Base-by-base conservation (phyloP, 768 basidiomycete species). In the Mycena rosella region DNA sequence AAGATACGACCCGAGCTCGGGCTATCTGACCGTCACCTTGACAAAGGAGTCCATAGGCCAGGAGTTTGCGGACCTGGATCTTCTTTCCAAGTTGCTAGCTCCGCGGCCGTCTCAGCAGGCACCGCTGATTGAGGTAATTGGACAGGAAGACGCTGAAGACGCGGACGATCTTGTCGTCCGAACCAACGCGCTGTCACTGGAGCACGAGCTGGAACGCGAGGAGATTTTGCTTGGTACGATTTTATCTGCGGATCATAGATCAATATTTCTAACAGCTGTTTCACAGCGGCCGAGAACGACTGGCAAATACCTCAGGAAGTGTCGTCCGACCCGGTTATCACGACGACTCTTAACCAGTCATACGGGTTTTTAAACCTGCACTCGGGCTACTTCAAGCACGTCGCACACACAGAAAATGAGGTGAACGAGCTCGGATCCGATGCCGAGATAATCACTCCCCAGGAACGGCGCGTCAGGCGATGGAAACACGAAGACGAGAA, bases 281-380 rank as follows among this genome's bases (percentile, higher is more conserved):
- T 30, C 51, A 51, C 78, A 96, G 94, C 93, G 26, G 89, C 88
- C 44, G 82, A 88, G 72, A 90, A 93, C 70, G 91, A 92, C 73
- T 96, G 94, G 94, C 89, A 89, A 71, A 68, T 94, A 38, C 88
- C 89, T 13, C 94, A 95, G 77, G 76, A 84, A 24, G 72, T 90
- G 18, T 83, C 89, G 27, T 81, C 83, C 52, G 74, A 79, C 26
- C 75, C 82, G 15, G 73, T 74, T 10, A 63, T 88, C 30, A 80
- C 84, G 44, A 76, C 83, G 1, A 82, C 83, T 14, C 54, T 78
- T 10, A 80, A 83, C 63, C 86, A 82, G 52, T 84, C 78, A 13
- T 96, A 96, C 69, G 95, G 94, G 6, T 95, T 96, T 77, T 78
- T 95, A 69, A 83, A 92, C 77, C 82, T 87, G 75, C 85, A 95